A percentile compares a stretch with the other conserved stretches of the same genome.
Conservation (phyloP, 495 filamentous ascomycete genomes). For the Penicillium cosmopolitanum region DNA sequence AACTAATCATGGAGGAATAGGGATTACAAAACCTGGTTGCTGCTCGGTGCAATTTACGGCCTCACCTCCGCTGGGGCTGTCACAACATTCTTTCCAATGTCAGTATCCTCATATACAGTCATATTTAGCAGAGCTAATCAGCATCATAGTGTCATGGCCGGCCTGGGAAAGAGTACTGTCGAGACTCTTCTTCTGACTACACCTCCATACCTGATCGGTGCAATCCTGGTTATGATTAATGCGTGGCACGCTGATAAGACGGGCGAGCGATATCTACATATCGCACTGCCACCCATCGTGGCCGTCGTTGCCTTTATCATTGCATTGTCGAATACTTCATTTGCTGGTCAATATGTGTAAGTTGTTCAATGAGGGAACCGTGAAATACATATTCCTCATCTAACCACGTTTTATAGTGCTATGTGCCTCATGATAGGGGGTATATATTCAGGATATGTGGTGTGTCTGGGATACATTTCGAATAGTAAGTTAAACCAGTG, state of each 20-base stretch:
- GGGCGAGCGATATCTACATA: constrained; percentile 75
- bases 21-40: constrained; percentile 22
- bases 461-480: constrained; percentile 68
- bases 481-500: constrained; percentile 10
- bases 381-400: background rate
- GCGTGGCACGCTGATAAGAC: constrained; percentile 74
- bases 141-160: constrained; percentile 17
- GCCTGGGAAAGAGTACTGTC: constrained; percentile 16
- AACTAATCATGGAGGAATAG: constrained; percentile 40
- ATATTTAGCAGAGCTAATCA: background rate
- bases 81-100: constrained; percentile 75
- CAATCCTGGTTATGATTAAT: constrained; percentile 68
- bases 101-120: background rate
- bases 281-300: constrained; percentile 64
- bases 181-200: constrained; percentile 65
- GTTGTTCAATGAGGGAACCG: background rate
- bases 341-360: constrained; percentile 33
- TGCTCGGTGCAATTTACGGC: constrained; percentile 45
- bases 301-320: constrained; percentile 71
- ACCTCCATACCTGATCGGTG: constrained; percentile 69
- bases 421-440: constrained; percentile 26
- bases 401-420: constrained; percentile 7
- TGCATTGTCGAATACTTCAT: constrained; percentile 55
- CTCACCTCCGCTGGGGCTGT: constrained; percentile 68
- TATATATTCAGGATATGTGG: constrained; percentile 58